Evolutionary conservation across 306 rosid genomes (phyloP).

Genomic region (Trichosanthes truncata): DNA sequence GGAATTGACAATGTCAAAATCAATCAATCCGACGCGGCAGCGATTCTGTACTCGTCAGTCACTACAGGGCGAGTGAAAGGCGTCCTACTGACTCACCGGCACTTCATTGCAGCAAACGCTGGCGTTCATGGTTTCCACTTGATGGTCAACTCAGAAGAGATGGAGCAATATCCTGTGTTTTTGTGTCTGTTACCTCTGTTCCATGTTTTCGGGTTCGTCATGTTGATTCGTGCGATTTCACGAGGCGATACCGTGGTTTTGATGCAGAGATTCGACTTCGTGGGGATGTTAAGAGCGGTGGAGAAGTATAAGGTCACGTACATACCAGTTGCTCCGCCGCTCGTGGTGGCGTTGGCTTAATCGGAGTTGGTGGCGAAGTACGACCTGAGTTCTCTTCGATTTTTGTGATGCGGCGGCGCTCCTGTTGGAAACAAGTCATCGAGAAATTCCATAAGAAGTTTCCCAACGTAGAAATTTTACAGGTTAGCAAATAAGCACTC

Average conservation of each 20-base stretch:
- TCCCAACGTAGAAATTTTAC: constrained; percentile 42
- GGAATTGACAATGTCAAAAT: neutral
- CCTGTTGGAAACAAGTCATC: constrained; percentile 52
- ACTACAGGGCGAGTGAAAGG: constrained; percentile 84
- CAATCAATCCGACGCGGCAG: constrained; percentile 51
- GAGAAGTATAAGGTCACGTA: constrained; percentile 37
- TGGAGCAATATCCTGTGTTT: constrained; percentile 20
- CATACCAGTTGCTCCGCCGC: constrained; percentile 81
- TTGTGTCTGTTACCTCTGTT: constrained; percentile 51
- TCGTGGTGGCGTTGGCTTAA: constrained; percentile 53
- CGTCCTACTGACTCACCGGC: constrained; percentile 48
- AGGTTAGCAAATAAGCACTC: too few species aligned
- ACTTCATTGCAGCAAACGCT: constrained; percentile 33
- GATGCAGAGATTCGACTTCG: constrained; percentile 59
- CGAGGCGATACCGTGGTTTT: constrained; percentile 55
- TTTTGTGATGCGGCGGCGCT: constrained; percentile 61
- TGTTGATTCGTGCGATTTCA: constrained; percentile 38
- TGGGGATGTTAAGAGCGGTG: constrained; percentile 48
- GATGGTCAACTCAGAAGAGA: neutral
- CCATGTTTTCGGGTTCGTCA: constrained; percentile 67
- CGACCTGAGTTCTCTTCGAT: constrained; percentile 50
- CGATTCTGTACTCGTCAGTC: constrained; percentile 75
- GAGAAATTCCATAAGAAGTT: constrained; percentile 36
- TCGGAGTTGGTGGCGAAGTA: constrained; percentile 46
- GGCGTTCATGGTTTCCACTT: constrained; percentile 20